Base-by-base conservation (phyloP, 495 filamentous ascomycete genomes). In the Trichoderma asperelloides region DNA sequence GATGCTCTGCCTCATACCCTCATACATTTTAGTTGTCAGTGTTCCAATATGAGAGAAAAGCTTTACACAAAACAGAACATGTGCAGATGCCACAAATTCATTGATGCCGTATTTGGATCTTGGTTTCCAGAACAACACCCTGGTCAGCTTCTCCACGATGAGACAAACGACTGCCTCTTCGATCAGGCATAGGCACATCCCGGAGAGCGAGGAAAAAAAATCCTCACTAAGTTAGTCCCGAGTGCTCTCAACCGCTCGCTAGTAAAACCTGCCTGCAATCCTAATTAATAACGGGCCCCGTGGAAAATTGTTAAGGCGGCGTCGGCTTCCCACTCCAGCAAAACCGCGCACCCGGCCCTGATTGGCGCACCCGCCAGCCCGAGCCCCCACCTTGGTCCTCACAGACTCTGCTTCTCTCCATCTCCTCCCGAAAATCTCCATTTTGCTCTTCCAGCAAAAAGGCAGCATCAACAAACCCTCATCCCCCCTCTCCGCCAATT, bases 401-500 rank as follows among this genome's bases (percentile, higher is more conserved):
- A 41, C 66, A 67, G 55, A 41, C 57, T 63, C 57, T 62, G 57
- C 57, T 63, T 37, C 66, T 49, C 43, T 67, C 66, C 39, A 40
- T 67, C 37, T 63, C 37, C 66, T 67, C 66, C 62, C 37, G 25
- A 67, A 67, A 67, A 67, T 27, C 66, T 67, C 66, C 65, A 40
- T 67, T 63, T 57, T 62, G 49, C 65, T 60, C 65, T 67, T 51
- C 37, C 37, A 16, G 47, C 65, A 67, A 67, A 67, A 60, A 60
- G 47, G 65, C 65, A 67, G 47, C 66, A 62, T 57, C 57, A 43
- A 43, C 57, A 63, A 40, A 18, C 21, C 55, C 75, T 73, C 27
- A 78, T 78, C 78, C 78, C 79, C 80, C 75, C 78, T 79, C 79
- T 73, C 71, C 71, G 75, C 62, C 79, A 79, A 80, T 82, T 82